Base-by-base conservation (phyloP, 495 filamentous ascomycete genomes). In the Penicillium steckii region DNA sequence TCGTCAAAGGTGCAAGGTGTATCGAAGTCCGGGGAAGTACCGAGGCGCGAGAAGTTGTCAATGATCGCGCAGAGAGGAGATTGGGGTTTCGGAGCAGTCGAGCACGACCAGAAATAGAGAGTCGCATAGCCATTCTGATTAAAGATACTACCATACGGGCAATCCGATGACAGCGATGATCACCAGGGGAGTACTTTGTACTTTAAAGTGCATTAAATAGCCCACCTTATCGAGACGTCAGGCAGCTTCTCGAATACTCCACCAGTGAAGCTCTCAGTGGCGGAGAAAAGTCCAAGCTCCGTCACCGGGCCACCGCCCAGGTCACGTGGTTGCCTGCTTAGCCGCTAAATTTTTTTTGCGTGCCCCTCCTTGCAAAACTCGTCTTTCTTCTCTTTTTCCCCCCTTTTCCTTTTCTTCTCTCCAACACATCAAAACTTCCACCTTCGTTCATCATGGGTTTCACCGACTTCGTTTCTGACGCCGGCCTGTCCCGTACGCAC, bases 381-480 rank as follows among this genome's bases (percentile, higher is more conserved):
- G 4, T 61, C 73, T 69, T 67, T 65, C 64, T 64, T 53, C 67
- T 66, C 60, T 56, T 45, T 13, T 46, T 42, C 49, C 52, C 42
- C 48, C 58, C 52, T 57, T 52, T 63, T 56, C 65, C 55, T 59
- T 55, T 59, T 61, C 55, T 57, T 52, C 38, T 23, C 38, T 23
- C 8, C 7, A 13, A 10, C 38, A 21, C 12, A 10, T 47, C 51
- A 47, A 42, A 55, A 63, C 37, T 52, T 38, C 44, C 50, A 64
- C 52, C 57, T 55, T 53, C 52, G 43, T 68, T 72, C 69, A 85
- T 68, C 64, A 98, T 98, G 94, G 94, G 94, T 76, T 97, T 97
- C 84, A 85, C 87, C 59, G 92, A 98, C 78, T 84, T 98, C 60
- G 73, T 88, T 70, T 84, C 87, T 67, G 92, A 94, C 62, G 81